Percentiles rank a stretch among this genome's conserved stretches.
These are phyloP conservation scores for Botrytis medusae DNA, from an alignment of 2,329 filamentous ascomycete genomes.

Conservation along the genomic window DNA sequence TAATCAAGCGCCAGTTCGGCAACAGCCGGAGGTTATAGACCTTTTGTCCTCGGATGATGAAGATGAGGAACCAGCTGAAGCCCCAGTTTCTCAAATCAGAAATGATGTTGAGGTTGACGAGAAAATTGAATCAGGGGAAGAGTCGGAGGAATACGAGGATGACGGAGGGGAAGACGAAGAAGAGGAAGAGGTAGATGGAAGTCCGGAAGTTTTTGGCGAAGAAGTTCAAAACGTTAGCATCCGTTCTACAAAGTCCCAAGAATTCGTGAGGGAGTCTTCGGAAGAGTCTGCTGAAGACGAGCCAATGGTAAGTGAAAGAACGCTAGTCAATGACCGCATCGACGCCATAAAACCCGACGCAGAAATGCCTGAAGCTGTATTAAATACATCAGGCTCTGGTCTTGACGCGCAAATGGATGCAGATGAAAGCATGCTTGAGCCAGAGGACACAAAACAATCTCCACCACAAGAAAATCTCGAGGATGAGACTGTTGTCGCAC, in stretches of 20 bases:
- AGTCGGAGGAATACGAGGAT: constrained; percentile 8
- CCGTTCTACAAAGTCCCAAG: not conserved
- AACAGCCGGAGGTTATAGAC: constrained; percentile 36
- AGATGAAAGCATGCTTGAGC: not conserved
- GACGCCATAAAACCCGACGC: not conserved
- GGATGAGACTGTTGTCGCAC: not conserved
- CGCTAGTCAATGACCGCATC: not conserved
- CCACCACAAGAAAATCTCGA: not conserved
- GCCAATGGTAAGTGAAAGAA: not conserved
- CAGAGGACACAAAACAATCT: not conserved
- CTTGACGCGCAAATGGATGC: not conserved
- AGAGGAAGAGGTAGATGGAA: constrained; percentile 15
- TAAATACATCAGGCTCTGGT: not conserved
- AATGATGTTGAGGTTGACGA: constrained; percentile 20
- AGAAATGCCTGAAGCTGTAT: not conserved
- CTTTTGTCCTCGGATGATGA: constrained; percentile 38
- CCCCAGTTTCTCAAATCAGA: not conserved
- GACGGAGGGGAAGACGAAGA: constrained; percentile 23
- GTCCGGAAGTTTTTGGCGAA: not conserved
- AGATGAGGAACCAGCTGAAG: constrained; percentile 1
- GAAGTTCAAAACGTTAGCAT: not conserved
- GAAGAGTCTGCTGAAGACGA: constrained; percentile 1
- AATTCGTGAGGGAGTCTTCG: constrained; percentile 5
- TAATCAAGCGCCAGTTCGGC: constrained; percentile 27
- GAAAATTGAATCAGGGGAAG: constrained; percentile 21